These are phyloP conservation scores for Saccharomyces jurei DNA, from an alignment of 805 yeast genomes.

Conservation along the genomic window DNA sequence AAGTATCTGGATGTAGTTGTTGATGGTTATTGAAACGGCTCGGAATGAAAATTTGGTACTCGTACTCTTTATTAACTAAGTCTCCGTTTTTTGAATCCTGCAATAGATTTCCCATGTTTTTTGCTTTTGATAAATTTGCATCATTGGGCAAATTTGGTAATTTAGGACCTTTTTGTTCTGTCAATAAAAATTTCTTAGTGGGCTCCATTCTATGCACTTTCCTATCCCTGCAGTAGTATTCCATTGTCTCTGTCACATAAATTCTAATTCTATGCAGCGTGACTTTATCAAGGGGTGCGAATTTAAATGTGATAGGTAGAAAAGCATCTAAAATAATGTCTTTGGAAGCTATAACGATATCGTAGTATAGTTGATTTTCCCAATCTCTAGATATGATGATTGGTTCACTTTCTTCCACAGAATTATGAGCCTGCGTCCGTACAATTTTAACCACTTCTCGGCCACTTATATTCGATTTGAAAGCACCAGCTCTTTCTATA, in stretches of 20 bases:
- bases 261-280: slow-evolving; percentile 79
- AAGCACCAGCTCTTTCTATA: slow-evolving; percentile 74
- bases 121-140: slow-evolving; percentile 31
- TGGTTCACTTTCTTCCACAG: slow-evolving; percentile 86
- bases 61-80: slow-evolving; percentile 68
- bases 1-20: slow-evolving; percentile 77
- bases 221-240: slow-evolving; percentile 78
- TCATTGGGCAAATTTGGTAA: slow-evolving; percentile 27
- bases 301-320: slow-evolving; percentile 74
- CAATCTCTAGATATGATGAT: slow-evolving; percentile 84
- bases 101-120: slow-evolving; percentile 35
- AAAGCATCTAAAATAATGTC: slow-evolving; percentile 76
- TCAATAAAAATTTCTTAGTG: slow-evolving; percentile 62
- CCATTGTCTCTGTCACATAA: slow-evolving; percentile 80
- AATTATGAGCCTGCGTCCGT: slow-evolving; percentile 68
- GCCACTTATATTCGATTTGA: slow-evolving; percentile 67
- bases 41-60: slow-evolving; percentile 82
- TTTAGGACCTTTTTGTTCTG: slow-evolving; percentile 71
- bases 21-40: slow-evolving; percentile 48
- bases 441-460: slow-evolving; percentile 56
- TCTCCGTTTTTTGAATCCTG: slow-evolving; percentile 43
- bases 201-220: slow-evolving; percentile 93
- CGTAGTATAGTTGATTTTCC: slow-evolving; percentile 88
- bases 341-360: slow-evolving; percentile 84
- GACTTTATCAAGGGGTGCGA: slow-evolving; percentile 80